Evolutionary conservation across 768 basidiomycete genomes (phyloP).

Genomic region (Boletus subparvulus): DNA sequence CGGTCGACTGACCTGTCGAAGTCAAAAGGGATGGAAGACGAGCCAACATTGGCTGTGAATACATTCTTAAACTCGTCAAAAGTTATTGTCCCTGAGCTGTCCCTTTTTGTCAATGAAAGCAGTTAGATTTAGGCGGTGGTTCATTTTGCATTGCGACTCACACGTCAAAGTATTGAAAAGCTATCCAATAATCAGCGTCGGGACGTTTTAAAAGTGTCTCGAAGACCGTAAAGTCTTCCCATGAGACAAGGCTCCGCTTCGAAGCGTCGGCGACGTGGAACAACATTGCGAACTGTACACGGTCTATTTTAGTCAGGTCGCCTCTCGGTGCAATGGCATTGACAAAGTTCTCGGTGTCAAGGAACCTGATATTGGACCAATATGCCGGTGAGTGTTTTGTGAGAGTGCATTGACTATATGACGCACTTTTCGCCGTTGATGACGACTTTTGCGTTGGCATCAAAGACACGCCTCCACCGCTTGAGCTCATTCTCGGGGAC

Average conservation of each 20-base stretch:
- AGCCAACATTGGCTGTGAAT: constrained; percentile 75
- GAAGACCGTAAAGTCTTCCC: constrained; percentile 96
- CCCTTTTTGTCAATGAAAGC: constrained; percentile 45
- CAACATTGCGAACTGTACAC: constrained; percentile 84
- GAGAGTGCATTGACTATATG: constrained; percentile 10
- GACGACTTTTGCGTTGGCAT: constrained; percentile 71
- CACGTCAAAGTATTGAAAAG: constrained; percentile 96
- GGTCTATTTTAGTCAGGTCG: constrained; percentile 83
- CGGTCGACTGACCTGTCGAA: constrained; percentile 71
- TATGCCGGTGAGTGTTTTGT: constrained; percentile 15
- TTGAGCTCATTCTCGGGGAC: constrained; percentile 81
- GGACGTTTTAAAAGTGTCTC: constrained; percentile 91
- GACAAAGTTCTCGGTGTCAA: constrained; percentile 87
- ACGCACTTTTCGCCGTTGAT: constrained; percentile 81
- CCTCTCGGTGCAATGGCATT: constrained; percentile 90
- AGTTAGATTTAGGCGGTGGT: constrained; percentile 1
- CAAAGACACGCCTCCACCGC: constrained; percentile 88
- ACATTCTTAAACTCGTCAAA: constrained; percentile 95
- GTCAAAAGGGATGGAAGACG: constrained; percentile 88
- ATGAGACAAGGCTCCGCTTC: constrained; percentile 75
- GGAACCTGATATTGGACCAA: constrained; percentile 53
- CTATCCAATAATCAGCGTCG: constrained; percentile 96
- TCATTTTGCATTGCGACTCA: constrained; percentile 42
- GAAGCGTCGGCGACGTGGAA: constrained; percentile 86
- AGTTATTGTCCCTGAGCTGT: constrained; percentile 88